Base-by-base conservation (phyloP, 2,329 filamentous ascomycete species). In the Epichloe sibirici region DNA sequence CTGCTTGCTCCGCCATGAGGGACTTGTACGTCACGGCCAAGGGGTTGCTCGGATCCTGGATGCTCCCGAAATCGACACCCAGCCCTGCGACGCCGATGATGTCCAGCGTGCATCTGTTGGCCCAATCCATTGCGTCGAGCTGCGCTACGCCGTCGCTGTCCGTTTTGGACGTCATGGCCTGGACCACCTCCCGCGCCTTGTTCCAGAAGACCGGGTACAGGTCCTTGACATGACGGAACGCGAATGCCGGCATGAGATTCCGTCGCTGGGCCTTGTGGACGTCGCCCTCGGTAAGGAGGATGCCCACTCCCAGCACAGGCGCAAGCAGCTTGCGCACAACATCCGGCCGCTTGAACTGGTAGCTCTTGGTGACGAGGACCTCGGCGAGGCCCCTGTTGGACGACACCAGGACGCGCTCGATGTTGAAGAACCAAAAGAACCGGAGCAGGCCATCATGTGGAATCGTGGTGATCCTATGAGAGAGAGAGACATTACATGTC, bases 201-300 rank as follows among this genome's bases (percentile, higher is more conserved):
- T 69, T 61, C 89, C 89, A 95, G 67, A 96, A 95, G 5, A 86
- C 71, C 0, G 88, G 85, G 60, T 94, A 93, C 13, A 95, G 71
- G 54, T 91, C 79, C 64, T 93, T 94, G 65, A 95, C 74, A 61
- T 94, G 87, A 23, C 89, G 79, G 63, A 88, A 94, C n/a, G 82
- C 77, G 66, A 95, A 95, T 2, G 88, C 87, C 0, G 89, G 89
- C 70, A 85, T 81, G 17, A 95, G 77, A 53, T 85, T 82, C 65
- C 86, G 90, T 46, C 90, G 78, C 70, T 90, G 86, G 60, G 79
- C 72, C 70, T 86, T 93, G 67, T 96, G 91, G 61, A 90, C 87
- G 12, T 94, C 87, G n/a, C 90, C 90, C 67, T 96, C 90, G 2
- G 88, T 86, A 11, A 96, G 72, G 39, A 96, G 69, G 13, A 91